Evolutionary conservation across 805 yeast species (phyloP), one percentile per base, ranked within the genome.

Genomic region (Candida dendrica): DNA sequence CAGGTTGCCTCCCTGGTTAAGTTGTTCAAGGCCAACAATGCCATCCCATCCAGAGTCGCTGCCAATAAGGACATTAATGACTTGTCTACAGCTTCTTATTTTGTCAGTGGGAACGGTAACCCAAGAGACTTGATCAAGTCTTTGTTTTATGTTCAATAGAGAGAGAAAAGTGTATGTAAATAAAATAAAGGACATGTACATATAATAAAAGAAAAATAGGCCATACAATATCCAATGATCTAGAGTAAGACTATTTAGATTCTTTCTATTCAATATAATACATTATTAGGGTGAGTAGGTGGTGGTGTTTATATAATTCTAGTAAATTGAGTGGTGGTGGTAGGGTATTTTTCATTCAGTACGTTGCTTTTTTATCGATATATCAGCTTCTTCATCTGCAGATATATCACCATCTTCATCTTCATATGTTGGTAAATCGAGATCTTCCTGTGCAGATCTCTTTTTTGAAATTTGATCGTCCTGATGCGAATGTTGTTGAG

Each of bases 51-150:
- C 11, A 15, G 16, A 13, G 26, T 34, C 20, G 9, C 15, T 34
- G 27, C 65, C 69, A 41, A 50, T 56, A 13, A 66, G 63, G 33
- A 68, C 63, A 39, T 35, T 54, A 3, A 53, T 10, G 68, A 66
- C 42, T 56, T 75, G 39, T 59, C 66, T 1, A 61, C 68, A 27
- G 74, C 75, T 50, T 74, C 73, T 53, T 79, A 74, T 53, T 63
- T 78, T 34, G 42, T 74, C 31, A 70, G 78, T 47, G 87, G 87
- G 30, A 78, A 76, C 53, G 89, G 89, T 50, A 81, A 80, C 53
- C 81, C 86, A 34, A 34, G 48, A 40, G 60, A 53, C 41, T 40
- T 56, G 33, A 36, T 55, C 26, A 56, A 42, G 41, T 50, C 57
- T 24, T 48, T 53, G 27, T 19, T 22, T 19, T 32, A 16, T 32